Conservation (phyloP, 768 basidiomycete genomes). For the Tephrocybe rancida region DNA sequence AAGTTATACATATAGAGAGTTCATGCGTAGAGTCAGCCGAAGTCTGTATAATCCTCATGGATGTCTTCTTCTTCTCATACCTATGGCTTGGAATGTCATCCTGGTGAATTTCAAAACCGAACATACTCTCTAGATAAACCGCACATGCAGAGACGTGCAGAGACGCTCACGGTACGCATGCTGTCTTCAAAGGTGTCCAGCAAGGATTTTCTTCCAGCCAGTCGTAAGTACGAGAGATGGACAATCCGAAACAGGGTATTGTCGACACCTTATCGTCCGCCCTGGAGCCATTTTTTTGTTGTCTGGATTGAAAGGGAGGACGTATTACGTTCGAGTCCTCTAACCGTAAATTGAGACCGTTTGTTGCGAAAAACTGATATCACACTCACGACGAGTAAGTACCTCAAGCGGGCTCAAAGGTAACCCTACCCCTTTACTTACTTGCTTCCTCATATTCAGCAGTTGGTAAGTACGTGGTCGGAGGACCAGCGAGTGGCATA, state of each 20-base stretch:
- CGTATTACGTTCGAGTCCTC: slow-evolving; percentile 50
- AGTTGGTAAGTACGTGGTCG: slow-evolving; percentile 43
- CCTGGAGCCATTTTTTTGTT: slow-evolving; percentile 67
- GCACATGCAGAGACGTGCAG: too few relatives aligned
- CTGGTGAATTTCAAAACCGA: slow-evolving; percentile 26
- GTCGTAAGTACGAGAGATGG: slow-evolving; percentile 58
- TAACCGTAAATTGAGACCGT: slow-evolving; percentile 48
- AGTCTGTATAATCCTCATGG: neutral
- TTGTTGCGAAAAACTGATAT: slow-evolving; percentile 42
- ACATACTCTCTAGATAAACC: too few relatives aligned
- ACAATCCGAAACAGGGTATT: slow-evolving; percentile 65
- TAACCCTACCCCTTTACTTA: slow-evolving; percentile 39
- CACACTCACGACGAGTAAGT: slow-evolving; percentile 2
- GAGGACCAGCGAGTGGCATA: slow-evolving; percentile 66
- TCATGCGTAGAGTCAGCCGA: slow-evolving; percentile 2
- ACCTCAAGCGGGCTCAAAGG: slow-evolving; percentile 3
- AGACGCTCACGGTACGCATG: slow-evolving; percentile 67
- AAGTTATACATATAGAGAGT: slow-evolving; percentile 25
- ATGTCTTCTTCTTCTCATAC: slow-evolving; percentile 30
- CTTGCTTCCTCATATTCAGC: slow-evolving; percentile 35
- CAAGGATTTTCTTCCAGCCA: slow-evolving; percentile 55
- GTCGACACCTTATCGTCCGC: slow-evolving; percentile 52
- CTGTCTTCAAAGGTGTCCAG: slow-evolving; percentile 66
- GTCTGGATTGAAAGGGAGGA: slow-evolving; percentile 75
- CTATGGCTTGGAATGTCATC: slow-evolving; percentile 16